Percentiles rank a stretch among this genome's conserved stretches.
Evolutionary conservation across 371 early-diverging fungal genomes (phyloP).

Genomic region (Mucor racemosus): DNA sequence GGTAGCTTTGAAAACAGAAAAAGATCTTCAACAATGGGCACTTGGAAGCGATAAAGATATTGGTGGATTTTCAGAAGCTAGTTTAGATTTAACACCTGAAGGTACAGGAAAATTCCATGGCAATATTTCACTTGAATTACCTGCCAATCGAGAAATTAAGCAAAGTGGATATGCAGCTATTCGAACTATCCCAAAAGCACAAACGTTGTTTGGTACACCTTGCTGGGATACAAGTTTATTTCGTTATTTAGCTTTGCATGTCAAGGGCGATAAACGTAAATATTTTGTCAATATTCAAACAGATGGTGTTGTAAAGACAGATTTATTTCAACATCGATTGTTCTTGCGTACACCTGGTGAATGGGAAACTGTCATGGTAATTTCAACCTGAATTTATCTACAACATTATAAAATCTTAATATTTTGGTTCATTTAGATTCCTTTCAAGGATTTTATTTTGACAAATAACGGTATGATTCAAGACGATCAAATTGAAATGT

Average conservation of each 20-base stretch:
- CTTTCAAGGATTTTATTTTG: slow-evolving; percentile 89
- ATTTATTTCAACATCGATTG: slow-evolving; percentile 91
- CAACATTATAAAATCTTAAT: not conserved
- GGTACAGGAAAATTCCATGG: slow-evolving; percentile 80
- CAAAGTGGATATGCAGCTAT: slow-evolving; percentile 92
- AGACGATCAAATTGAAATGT: slow-evolving; percentile 85
- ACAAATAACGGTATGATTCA: slow-evolving; percentile 88
- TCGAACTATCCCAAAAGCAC: slow-evolving; percentile 57
- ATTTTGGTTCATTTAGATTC: slow-evolving; percentile 62
- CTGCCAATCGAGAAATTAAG: slow-evolving; percentile 71
- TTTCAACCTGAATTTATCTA: not conserved
- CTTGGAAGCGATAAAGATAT: slow-evolving; percentile 92
- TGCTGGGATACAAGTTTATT: slow-evolving; percentile 86
- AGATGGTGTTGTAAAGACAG: slow-evolving; percentile 78
- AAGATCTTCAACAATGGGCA: slow-evolving; percentile 74
- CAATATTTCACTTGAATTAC: slow-evolving; percentile 76
- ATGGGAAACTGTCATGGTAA: slow-evolving; percentile 91
- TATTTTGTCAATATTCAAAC: slow-evolving; percentile 94
- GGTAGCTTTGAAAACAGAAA: slow-evolving; percentile 60
- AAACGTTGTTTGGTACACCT: slow-evolving; percentile 74
- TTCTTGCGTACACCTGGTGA: slow-evolving; percentile 83
- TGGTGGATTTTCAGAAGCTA: slow-evolving; percentile 76
- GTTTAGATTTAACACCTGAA: slow-evolving; percentile 61
- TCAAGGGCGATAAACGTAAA: slow-evolving; percentile 77
- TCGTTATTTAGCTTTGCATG: slow-evolving; percentile 83